Percentiles rank a stretch among this genome's conserved stretches.
phyloP scores from a whole-genome alignment of 2,329 filamentous ascomycete genomes.

The Sporothrix sp. region DNA sequence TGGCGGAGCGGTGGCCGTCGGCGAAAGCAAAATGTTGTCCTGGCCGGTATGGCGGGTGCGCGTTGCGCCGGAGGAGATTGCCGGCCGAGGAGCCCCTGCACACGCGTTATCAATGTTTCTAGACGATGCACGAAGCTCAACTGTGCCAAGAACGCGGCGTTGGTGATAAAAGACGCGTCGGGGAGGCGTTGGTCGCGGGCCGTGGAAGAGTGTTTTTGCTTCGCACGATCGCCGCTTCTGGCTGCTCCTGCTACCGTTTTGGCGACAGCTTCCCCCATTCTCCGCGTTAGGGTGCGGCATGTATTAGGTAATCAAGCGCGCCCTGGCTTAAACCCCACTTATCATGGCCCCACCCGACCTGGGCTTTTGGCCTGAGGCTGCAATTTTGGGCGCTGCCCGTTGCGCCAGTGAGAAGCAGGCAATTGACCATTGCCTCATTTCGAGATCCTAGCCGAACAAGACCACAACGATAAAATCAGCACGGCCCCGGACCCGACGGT shows the following conservation, averaged over 20 bases:
- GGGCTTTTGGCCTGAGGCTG: slow-evolving; percentile 12
- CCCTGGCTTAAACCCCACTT: neutral
- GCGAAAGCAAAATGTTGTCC: neutral
- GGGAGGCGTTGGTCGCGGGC: neutral
- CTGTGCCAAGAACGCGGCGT: slow-evolving; percentile 11
- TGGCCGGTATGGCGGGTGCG: neutral
- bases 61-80: slow-evolving; percentile 16
- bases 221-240: slow-evolving; percentile 5
- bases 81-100: neutral
- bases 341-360: no score
- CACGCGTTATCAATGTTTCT: slow-evolving; percentile 7
- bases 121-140: neutral
- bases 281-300: neutral
- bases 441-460: slow-evolving; percentile 1
- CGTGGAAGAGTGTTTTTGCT: slow-evolving; percentile 6
- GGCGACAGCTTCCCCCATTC: slow-evolving; percentile 9
- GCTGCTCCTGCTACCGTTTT: neutral
- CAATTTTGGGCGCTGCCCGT: neutral
- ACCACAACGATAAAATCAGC: neutral
- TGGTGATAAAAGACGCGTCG: slow-evolving; percentile 17
- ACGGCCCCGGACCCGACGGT: slow-evolving; percentile 2
- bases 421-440: slow-evolving; percentile 10
- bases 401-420: slow-evolving; percentile 12
- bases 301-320: slow-evolving; percentile 4
- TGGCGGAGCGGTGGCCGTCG: neutral